Base-by-base conservation (phyloP, 2,329 filamentous ascomycete genomes). In the Teratosphaeria destructans region DNA sequence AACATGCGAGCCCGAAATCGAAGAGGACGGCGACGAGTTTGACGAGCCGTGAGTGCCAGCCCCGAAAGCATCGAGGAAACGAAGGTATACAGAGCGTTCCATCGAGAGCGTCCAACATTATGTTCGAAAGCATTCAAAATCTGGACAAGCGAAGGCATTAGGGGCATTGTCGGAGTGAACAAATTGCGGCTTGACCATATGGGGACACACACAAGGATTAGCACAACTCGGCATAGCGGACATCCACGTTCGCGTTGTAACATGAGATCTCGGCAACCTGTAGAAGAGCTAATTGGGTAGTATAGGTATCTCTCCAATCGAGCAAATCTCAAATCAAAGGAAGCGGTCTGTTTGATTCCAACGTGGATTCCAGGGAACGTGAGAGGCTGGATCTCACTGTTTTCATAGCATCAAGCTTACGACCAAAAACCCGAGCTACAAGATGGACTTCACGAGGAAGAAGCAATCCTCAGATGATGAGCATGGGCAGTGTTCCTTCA, bases 231-330 rank as follows among this genome's bases (percentile, higher is more conserved):
- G 52, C 53, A 57, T 43, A 60, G 56, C 57, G 59, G 39, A 57
- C 43, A 49, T 49, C 5, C 8, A 61, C 56, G 54, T 57, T 59
- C 60, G 64, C 61, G 27, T 62, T 68, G 66, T 68, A 66, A 55
- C 63, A 53, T 65, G 62, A 56, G 53, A 62, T 65, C 64, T 64
- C 56, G 57, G 47, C 58, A 59, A 59, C 58, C 58, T 65, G 64
- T 65, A 64, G 59, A 54, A 60, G 61, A 63, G 57, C 56, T 60
- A 52, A 59, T 52, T 35, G 11, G 43, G 35, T 57, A 52, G 35
- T n/a, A 35, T 47, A 64, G 55, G 58, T 62, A 63, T 57, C 64
- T 66, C 64, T 66, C 63, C 63, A 65, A 66, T 66, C 63, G 52
- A 60, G 57, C 26, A 54, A 32, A 54, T 35, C 8, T 35, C 16